Base-by-base conservation (phyloP, 306 rosid genomes). In the Rosa chinensis region DNA sequence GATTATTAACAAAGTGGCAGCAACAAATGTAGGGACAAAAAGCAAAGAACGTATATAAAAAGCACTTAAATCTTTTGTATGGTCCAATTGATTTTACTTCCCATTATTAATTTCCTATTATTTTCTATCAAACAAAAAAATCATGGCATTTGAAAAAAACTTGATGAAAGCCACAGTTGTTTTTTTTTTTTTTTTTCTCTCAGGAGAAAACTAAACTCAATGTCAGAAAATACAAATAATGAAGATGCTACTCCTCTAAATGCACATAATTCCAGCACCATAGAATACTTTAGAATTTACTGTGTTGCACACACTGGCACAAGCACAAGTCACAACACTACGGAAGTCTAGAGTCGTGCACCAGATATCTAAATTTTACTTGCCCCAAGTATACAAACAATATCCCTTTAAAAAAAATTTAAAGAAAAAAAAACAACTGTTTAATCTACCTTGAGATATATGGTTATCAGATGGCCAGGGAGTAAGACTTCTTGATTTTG, bases 401-500 rank as follows among this genome's bases (percentile, higher is more conserved):
- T 39, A 32, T 44, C 1, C 43, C 10, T 40, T 66, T 20, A 17
- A 55, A 68, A 20, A 70, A 3, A 13, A n/a, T 0, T 28, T 28
- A 28, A 50, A 13, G 16, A 13, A 13, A 50, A 50, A 10, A 28
- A 28, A 59, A 16, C 21, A 53, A 13, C 18, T 35, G 52, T 68
- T 48, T 63, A 85, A 52, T 77, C 77, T 85, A 95, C 97, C 99
- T 95, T 95, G 35, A 95, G 84, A 89, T 95, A 95, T 78, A 93
- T 79, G 80, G 93, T 83, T 83, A 95, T 91, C 81, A 95, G 83
- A 83, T 95, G 98, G 74, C 99, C 99, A 72, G 99, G 98, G 76
- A 91, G 98, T 59, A 93, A 74, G 84, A 91, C 96, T 72, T 95
- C 99, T 45, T 93, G 99, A 78, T 95, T 95, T 85, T 95, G 99